Evolutionary conservation across 2,329 filamentous ascomycete genomes (phyloP).

Genomic region (Beauveria scarabaeidicola): DNA sequence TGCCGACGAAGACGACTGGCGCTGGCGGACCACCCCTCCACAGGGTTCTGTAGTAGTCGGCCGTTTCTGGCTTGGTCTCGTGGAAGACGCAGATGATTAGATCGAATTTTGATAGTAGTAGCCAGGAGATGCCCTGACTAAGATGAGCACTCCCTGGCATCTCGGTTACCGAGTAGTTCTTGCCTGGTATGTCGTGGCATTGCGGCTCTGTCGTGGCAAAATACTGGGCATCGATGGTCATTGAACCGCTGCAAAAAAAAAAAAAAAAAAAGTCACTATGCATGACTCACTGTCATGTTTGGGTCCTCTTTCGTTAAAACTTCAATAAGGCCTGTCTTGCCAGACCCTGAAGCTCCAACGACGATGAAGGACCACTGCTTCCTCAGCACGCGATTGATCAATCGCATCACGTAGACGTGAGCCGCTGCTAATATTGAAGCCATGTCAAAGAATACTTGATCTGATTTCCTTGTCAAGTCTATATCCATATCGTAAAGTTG

Average conservation of each 20-base stretch:
- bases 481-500: not conserved
- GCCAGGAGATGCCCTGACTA: not conserved
- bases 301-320: not conserved
- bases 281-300: not conserved
- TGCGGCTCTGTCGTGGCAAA: not conserved
- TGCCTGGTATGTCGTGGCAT: not conserved
- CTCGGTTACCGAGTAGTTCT: not conserved
- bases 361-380: not conserved
- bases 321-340: not conserved
- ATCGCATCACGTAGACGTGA: not conserved
- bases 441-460: not conserved
- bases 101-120: not conserved
- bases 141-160: not conserved
- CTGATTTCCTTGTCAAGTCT: not conserved
- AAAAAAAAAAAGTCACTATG: not conserved
- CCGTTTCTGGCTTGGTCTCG: not conserved
- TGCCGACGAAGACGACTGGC: not conserved
- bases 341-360: not conserved
- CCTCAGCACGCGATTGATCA: not conserved
- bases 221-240: not conserved
- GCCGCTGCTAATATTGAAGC: not conserved
- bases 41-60: not conserved
- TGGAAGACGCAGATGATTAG: not conserved
- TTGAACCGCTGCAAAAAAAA: not conserved
- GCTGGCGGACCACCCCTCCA: not conserved